These are phyloP conservation scores for Fusarium sp. DNA, from an alignment of 2,329 filamentous ascomycete species.

Conservation along the genomic window DNA sequence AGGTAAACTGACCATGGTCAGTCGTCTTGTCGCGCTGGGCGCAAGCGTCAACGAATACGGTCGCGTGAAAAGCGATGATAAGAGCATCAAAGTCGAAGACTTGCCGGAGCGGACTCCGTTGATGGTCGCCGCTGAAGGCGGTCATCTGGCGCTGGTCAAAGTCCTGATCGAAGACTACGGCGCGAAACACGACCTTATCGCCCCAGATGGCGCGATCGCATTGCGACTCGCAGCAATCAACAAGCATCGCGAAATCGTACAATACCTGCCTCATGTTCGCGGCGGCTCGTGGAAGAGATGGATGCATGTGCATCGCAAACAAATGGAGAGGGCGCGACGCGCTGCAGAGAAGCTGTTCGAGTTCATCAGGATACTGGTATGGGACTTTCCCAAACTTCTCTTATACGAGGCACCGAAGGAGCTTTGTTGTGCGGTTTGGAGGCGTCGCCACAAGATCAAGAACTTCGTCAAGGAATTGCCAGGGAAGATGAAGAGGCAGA, in stretches of 20 bases:
- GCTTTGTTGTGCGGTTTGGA: constrained; percentile 34
- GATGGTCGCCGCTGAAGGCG: constrained; percentile 57
- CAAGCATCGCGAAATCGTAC: constrained; percentile 58
- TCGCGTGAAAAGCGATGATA: neutral
- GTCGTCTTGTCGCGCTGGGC: constrained; percentile 51
- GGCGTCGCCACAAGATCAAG: constrained; percentile 46
- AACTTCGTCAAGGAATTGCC: constrained; percentile 47
- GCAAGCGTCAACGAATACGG: constrained; percentile 51
- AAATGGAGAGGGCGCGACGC: constrained; percentile 44
- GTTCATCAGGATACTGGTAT: constrained; percentile 47
- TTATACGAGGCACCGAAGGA: constrained; percentile 47
- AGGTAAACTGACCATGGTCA: constrained; percentile 50
- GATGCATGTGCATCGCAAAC: constrained; percentile 48
- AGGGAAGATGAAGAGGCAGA: constrained; percentile 34
- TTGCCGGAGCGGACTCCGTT: constrained; percentile 56
- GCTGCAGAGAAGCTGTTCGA: constrained; percentile 40
- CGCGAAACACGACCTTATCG: constrained; percentile 58
- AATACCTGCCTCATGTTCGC: constrained; percentile 55
- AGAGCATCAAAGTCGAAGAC: constrained; percentile 14
- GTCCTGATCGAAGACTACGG: constrained; percentile 55
- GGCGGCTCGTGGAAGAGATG: constrained; percentile 55
- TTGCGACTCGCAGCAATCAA: constrained; percentile 58
- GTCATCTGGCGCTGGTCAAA: constrained; percentile 56
- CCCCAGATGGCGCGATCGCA: constrained; percentile 59
- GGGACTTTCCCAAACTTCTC: constrained; percentile 48